A percentile compares a stretch with the other conserved stretches of the same genome.
Evolutionary conservation across 2,329 filamentous ascomycete genomes (phyloP).

Genomic region (Nemania diffusa): DNA sequence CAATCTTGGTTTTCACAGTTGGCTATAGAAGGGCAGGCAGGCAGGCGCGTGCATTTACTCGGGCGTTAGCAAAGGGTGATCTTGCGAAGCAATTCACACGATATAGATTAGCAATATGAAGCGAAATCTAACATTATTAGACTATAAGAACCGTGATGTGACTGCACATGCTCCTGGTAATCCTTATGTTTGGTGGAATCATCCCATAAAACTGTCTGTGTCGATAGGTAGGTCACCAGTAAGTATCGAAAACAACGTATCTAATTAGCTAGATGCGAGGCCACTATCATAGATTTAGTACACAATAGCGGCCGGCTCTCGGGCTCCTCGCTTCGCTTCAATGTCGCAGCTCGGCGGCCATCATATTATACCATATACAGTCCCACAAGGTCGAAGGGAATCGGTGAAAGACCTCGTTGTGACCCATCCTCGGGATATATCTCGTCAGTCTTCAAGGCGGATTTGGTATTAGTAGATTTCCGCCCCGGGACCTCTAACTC

Average conservation of each 20-base stretch:
- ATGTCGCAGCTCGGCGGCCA: background rate
- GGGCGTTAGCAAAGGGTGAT: conserved; percentile 28
- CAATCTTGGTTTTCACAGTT: conserved; percentile 9
- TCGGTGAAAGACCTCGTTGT: background rate
- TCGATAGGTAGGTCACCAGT: background rate
- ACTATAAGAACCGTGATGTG: background rate
- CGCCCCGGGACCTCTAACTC: background rate
- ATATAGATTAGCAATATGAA: background rate
- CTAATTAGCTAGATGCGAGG: background rate
- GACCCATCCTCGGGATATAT: background rate
- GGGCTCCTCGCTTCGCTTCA: background rate
- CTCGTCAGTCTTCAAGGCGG: background rate
- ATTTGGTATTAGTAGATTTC: background rate
- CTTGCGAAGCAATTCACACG: conserved; percentile 15
- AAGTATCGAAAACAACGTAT: background rate
- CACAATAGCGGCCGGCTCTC: background rate
- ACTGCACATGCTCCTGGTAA: background rate
- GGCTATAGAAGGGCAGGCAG: conserved; percentile 25
- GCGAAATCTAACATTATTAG: background rate
- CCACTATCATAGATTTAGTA: background rate
- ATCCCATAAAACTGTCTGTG: background rate
- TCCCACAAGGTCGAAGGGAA: background rate
- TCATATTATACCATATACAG: background rate
- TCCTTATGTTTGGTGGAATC: background rate
- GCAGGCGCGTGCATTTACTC: conserved; percentile 27